These are phyloP conservation scores for Trametes pubescens DNA, from an alignment of 1,284 basidiomycete species.

Conservation along the genomic window DNA sequence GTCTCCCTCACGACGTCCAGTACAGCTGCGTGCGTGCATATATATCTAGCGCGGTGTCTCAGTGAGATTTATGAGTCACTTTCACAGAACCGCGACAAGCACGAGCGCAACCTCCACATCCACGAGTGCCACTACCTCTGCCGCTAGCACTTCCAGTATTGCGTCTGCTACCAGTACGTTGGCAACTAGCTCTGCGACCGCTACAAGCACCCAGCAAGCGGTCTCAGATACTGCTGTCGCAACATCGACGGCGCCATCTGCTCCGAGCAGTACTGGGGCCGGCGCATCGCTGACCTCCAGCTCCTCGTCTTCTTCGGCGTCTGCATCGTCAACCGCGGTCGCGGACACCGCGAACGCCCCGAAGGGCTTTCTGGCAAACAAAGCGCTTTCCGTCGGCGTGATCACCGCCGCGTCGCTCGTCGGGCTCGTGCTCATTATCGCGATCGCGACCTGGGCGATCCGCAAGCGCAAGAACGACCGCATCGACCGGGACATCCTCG, in stretches of 20 bases:
- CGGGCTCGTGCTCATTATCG: slow-evolving; percentile 55
- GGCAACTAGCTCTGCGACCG: slow-evolving; percentile 12
- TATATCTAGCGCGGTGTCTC: neutral
- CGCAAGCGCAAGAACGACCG: slow-evolving; percentile 57
- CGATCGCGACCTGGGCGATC: slow-evolving; percentile 54
- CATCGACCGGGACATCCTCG: slow-evolving; percentile 57
- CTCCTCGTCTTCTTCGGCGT: slow-evolving; percentile 33
- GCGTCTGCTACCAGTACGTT: slow-evolving; percentile 16
- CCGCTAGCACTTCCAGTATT: slow-evolving; percentile 14
- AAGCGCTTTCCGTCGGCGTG: slow-evolving; percentile 62
- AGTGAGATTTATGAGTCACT: neutral
- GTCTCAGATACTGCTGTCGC: slow-evolving; percentile 6
- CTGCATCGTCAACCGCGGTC: slow-evolving; percentile 30
- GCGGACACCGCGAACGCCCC: slow-evolving; percentile 30
- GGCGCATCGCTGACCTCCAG: slow-evolving; percentile 19
- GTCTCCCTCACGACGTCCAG: slow-evolving; percentile 19
- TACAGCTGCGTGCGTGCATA: slow-evolving; percentile 8
- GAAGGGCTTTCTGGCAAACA: slow-evolving; percentile 66
- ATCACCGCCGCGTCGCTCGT: slow-evolving; percentile 63
- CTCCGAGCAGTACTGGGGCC: slow-evolving; percentile 26
- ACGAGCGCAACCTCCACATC: slow-evolving; percentile 6
- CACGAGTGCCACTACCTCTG: slow-evolving; percentile 3
- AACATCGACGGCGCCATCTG: slow-evolving; percentile 13
- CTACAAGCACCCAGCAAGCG: slow-evolving; percentile 10
- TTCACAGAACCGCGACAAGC: slow-evolving; percentile 16